Evolutionary conservation across 2,329 filamentous ascomycete genomes (phyloP).

Genomic region (Monilinia aucupariae): DNA sequence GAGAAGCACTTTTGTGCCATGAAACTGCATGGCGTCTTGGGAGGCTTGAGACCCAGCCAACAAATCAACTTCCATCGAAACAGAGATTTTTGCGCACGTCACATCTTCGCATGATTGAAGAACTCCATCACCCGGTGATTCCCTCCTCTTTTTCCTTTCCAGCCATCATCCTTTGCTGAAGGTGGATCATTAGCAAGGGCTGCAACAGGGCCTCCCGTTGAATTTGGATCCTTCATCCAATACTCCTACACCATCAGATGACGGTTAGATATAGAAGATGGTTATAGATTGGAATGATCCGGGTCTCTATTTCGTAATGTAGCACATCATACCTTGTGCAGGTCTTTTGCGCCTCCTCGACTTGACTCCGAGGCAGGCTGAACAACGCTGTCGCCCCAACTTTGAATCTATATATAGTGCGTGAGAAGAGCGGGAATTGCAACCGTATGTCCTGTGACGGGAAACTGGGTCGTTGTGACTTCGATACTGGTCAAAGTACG

Average conservation of each 20-base stretch:
- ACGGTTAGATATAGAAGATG: neutral
- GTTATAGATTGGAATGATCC: neutral
- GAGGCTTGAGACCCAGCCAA: conserved; percentile 14
- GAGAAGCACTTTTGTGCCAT: neutral
- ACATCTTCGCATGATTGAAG: conserved; percentile 1
- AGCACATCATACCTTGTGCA: conserved; percentile 2
- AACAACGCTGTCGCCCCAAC: conserved; percentile 14
- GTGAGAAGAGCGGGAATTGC: conserved; percentile 5
- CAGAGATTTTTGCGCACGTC: conserved; percentile 3
- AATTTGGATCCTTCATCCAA: conserved; percentile 13
- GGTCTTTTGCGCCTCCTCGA: neutral
- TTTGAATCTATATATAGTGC: conserved; percentile 17
- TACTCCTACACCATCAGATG: conserved; percentile 1
- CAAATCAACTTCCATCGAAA: neutral
- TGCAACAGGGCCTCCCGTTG: neutral
- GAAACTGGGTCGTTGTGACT: conserved; percentile 4
- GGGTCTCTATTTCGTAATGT: neutral
- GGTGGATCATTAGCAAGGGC: neutral
- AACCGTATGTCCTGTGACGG: conserved; percentile 13
- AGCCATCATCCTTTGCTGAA: neutral
- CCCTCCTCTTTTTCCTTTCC: neutral
- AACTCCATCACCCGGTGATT: neutral
- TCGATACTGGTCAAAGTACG: conserved; percentile 12
- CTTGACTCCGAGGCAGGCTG: conserved; percentile 1
- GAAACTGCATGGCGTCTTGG: conserved; percentile 8